Evolutionary conservation across 306 rosid species (phyloP), one percentile per base, ranked within the genome.

Genomic region (Canavalia gladiata): DNA sequence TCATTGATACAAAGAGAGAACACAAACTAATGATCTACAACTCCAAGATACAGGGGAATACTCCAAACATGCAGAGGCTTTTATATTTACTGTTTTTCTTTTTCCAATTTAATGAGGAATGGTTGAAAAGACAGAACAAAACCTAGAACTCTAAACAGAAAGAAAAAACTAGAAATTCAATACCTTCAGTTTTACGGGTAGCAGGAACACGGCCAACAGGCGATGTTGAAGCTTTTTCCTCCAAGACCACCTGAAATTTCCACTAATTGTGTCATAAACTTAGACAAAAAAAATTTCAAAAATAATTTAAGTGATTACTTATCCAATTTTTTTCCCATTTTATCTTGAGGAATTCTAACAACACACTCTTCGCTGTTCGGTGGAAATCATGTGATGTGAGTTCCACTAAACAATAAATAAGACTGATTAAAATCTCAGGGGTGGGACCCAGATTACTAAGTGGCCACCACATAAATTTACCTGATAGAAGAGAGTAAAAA

Each of bases 191-290:
- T 86, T 76, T 80, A 39, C 49, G 83, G 65, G 84, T 46, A 49
- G 63, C 45, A 30, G 82, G 80, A 74, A 83, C 82, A 34, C 85
- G 90, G 39, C 77, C 92, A 69, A 7, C 81, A 49, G 76, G 41
- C 0, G 81, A 47, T 69, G 77, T 39, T n/a, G 86, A 63, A 49
- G 98, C 80, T 72, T 76, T 88, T 84, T 73, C 94, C 83, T 83
- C 92, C 83, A 87, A 37, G 84, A 91, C 76, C 51, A 93, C 86
- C 99, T 95, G 91, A 84, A 81, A 83, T 28, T 63, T 12, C 51
- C 2, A 9, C 10, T 31, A 64, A 45, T 43, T 52, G 52, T 29
- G 70, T 88, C 72, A 85, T 59, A 84, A 72, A 63, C 57, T 18
- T 31, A 30, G 28, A 55, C 64, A 52, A 73, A 1, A 8, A 49